Base-by-base conservation (phyloP, 345 rosid species). In the Citrus reticulata region DNA sequence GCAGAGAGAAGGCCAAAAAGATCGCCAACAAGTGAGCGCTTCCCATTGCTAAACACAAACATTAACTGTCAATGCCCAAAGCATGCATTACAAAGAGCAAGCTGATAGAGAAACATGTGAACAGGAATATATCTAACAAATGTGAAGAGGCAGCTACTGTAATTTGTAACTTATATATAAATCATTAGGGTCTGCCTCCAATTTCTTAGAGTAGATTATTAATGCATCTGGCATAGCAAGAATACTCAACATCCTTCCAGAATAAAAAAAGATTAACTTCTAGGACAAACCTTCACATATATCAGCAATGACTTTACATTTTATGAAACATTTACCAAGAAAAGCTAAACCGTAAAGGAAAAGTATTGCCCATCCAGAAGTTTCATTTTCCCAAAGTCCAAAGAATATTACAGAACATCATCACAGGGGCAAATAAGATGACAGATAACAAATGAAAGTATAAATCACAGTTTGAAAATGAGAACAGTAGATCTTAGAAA, bases 1-100 rank as follows among this genome's bases (percentile, higher is more conserved):
- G 99, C 99, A 74, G 99, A 97, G 80, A 97, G 92, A 87, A 97
- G 92, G 83, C 99, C 98, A 72, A 92, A 94, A 77, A 97, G 92
- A 89, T 97, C 99, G 63, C 99, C 99, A 72, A 84, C 80, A 80
- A 97, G 90, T 79, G 99, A 91, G 80, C 90, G 95, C 67, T 97
- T 82, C 77, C 91, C 94, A 82, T 87, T 89, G 89, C 98, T 92
- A 84, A 87, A 89, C 85, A 89, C 83, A 87, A 91, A 87, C 80
- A 86, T 87, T 79, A 86, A 86, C 88, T 68, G 89, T 90, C 82
- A 87, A 78, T 59, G 79, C 61, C 77, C 80, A 83, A 74, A 76
- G 55, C 74, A 25, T 66, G 25, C 65, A 85, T 74, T 58, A 78
- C 77, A 73, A 76, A 68, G 13, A 77, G 82, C 79, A 79, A 81